phyloP scores from a whole-genome alignment of 805 yeast species.

The Saturnispora besseyi region DNA sequence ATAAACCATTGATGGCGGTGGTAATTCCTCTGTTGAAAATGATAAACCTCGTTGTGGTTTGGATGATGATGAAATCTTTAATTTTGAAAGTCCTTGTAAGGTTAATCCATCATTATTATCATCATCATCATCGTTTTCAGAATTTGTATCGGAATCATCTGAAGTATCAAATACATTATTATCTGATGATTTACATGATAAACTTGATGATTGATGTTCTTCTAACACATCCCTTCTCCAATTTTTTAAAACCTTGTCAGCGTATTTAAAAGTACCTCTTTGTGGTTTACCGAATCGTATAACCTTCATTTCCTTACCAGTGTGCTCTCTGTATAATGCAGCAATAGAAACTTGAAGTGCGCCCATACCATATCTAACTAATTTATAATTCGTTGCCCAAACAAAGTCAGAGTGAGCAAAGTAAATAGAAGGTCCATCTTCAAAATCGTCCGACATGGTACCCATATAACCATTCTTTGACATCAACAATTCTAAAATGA shows the following conservation, averaged over 20 bases:
- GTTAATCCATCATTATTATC: slow-evolving; percentile 37
- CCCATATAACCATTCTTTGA: slow-evolving; percentile 80
- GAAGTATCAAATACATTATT: slow-evolving; percentile 1
- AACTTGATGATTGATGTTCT: slow-evolving; percentile 37
- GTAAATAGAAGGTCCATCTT: slow-evolving; percentile 74
- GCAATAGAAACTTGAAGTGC: slow-evolving; percentile 85
- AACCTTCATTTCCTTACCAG: slow-evolving; percentile 72
- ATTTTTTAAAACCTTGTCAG: slow-evolving; percentile 61
- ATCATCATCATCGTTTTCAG: slow-evolving; percentile 16
- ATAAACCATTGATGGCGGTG: slow-evolving; percentile 79
- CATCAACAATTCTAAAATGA: slow-evolving; percentile 70
- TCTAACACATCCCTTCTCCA: slow-evolving; percentile 78
- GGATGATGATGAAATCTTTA: slow-evolving; percentile 23
- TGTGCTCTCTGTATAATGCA: slow-evolving; percentile 74
- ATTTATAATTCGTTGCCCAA: slow-evolving; percentile 83
- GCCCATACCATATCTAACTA: slow-evolving; percentile 89
- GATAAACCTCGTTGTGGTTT: neutral
- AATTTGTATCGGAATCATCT: slow-evolving; percentile 9
- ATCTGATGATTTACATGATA: slow-evolving; percentile 2
- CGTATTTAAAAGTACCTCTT: slow-evolving; percentile 75
- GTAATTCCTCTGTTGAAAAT: slow-evolving; percentile 37
- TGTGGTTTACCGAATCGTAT: slow-evolving; percentile 88
- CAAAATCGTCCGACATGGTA: slow-evolving; percentile 57
- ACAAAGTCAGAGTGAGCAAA: slow-evolving; percentile 90
- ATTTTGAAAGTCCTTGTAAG: slow-evolving; percentile 35